phyloP scores from a whole-genome alignment of 1,139 yeast species.

The Saccharomyces hybrid region DNA sequence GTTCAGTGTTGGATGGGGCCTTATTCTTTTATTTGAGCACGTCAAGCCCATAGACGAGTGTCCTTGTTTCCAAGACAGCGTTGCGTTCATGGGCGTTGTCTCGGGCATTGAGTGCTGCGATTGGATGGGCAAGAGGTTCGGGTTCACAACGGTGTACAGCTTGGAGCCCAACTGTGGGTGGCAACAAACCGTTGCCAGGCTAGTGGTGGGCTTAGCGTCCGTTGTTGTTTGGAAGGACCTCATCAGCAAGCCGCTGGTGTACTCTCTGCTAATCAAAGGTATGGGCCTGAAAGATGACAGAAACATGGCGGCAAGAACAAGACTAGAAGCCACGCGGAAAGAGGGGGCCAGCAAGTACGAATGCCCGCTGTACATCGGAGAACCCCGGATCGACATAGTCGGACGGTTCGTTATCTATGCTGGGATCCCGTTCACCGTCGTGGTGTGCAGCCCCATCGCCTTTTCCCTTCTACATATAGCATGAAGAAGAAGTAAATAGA shows the following conservation, averaged over 20 bases:
- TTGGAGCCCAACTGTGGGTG: slow-evolving; percentile 9
- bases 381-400: slow-evolving; percentile 23
- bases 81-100: slow-evolving; percentile 85
- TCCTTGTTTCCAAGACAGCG: slow-evolving; percentile 94
- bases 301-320: slow-evolving; percentile 6
- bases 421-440: slow-evolving; percentile 27
- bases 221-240: slow-evolving; percentile 27
- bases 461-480: slow-evolving; percentile 10
- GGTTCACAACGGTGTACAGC: slow-evolving; percentile 8
- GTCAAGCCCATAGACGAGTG: slow-evolving; percentile 88
- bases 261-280: slow-evolving; percentile 12
- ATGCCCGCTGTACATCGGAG: slow-evolving; percentile 22
- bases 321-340: slow-evolving; percentile 7
- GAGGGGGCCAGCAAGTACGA: slow-evolving; percentile 8
- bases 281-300: slow-evolving; percentile 23
- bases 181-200: slow-evolving; percentile 9
- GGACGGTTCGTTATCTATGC: slow-evolving; percentile 29
- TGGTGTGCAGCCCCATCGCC: slow-evolving; percentile 23
- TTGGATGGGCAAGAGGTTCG: slow-evolving; percentile 18
- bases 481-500: background rate
- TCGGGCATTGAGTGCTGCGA: slow-evolving; percentile 45
- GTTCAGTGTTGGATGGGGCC: slow-evolving; percentile 36
- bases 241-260: slow-evolving; percentile 21
- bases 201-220: slow-evolving; percentile 23
- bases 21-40: slow-evolving; percentile 55